phyloP scores from a whole-genome alignment of 2,329 filamentous ascomycete genomes.

The Venturia oleaginea region DNA sequence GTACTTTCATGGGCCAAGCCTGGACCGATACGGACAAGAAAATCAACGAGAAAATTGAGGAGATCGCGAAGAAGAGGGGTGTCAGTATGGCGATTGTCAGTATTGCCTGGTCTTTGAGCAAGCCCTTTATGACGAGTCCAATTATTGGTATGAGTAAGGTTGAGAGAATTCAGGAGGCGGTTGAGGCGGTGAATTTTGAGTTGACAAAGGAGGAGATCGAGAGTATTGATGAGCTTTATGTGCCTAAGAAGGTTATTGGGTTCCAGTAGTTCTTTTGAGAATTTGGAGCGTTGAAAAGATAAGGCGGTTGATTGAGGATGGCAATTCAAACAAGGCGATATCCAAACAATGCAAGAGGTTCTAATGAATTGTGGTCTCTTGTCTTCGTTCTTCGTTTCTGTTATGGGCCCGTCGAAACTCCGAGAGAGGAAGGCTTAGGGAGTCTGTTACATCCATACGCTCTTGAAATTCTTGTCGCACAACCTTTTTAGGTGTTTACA shows the following conservation, averaged over 20 bases:
- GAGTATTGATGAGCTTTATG: constrained; percentile 34
- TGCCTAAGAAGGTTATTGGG: constrained; percentile 19
- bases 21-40: constrained; percentile 34
- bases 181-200: constrained; percentile 27
- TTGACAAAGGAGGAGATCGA: constrained; percentile 34
- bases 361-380: too few relatives aligned
- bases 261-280: background rate
- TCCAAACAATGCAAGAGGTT: too few relatives aligned
- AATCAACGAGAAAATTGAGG: constrained; percentile 43
- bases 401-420: too few relatives aligned
- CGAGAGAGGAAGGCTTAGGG: too few relatives aligned
- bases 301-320: too few relatives aligned
- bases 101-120: constrained; percentile 44
- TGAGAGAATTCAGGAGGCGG: constrained; percentile 34
- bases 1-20: background rate
- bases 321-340: too few relatives aligned
- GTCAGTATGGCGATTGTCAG: constrained; percentile 51
- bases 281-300: too few relatives aligned
- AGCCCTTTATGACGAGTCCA: constrained; percentile 25
- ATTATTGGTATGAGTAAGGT: constrained; percentile 37
- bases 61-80: constrained; percentile 43
- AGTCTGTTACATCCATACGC: too few relatives aligned
- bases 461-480: too few relatives aligned
- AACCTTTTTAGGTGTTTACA: too few relatives aligned
- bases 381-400: too few relatives aligned